Base-by-base conservation (phyloP, 148 eudicot genomes). In the Beta vulgaris region DNA sequence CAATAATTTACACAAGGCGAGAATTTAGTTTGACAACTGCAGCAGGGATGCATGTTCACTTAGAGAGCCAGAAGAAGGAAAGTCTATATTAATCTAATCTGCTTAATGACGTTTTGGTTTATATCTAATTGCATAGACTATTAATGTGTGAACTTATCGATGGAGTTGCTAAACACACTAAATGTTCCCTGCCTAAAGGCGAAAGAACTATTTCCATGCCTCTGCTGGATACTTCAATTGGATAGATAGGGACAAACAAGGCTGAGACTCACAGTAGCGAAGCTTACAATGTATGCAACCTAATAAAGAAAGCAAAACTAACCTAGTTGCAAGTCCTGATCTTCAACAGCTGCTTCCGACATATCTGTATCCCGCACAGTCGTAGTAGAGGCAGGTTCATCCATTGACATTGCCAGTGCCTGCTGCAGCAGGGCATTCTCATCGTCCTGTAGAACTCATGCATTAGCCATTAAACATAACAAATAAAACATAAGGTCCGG, bases 361-460 rank as follows among this genome's bases (percentile, higher is more conserved):
- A 95, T 95, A 78, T 90, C 97, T 8, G 88, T 85, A 77, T 92
- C 99, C 43, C 87, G 83, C 40, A 78, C 81, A 72, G 86, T 76
- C 46, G 69, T 72, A 25, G 83, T 83, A 39, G 94, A 82, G 74
- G 81, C 82, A 81, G 99, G 90, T n/a, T 92, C 97, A 92, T 91
- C 94, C 99, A 92, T 95, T 59, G 97, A 95, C 99, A 95, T 95
- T 48, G 99, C 97, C 74, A 92, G 88, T 36, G 98, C 98, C 72
- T 95, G 98, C 84, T 92, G 96, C 79, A 95, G 81, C 75, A 95
- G 76, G 40, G 97, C 91, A 82, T 90, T 90, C 78, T 95, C 99
- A 77, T 92, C 97, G 85, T 92, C 99, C 99, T 95, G 88, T 34
- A 68, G 25, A 64, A n/a, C 44, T 34, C 60, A 65, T 42, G 36